Conservation (phyloP, 352 stramenopile genomes). For the Phytophthora sojae region DNA sequence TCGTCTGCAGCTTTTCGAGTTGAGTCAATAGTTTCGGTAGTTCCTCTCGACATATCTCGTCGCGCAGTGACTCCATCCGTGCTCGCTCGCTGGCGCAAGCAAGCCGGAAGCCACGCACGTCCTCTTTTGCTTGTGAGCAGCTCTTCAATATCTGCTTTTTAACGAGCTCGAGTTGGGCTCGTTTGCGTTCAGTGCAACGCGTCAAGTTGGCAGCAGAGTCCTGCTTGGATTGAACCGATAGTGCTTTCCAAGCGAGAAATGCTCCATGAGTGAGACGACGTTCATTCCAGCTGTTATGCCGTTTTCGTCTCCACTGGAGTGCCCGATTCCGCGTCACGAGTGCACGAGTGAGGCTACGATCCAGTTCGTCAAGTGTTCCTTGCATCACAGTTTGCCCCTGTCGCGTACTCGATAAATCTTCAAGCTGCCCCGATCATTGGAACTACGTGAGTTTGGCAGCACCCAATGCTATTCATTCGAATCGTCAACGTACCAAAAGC, state of each 20-base stretch:
- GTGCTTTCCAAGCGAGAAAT: conserved; percentile 44
- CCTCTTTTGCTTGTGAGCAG: conserved; percentile 20
- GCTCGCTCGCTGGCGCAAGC: conserved; percentile 10
- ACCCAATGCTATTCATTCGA: neutral
- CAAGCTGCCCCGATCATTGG: conserved; percentile 10
- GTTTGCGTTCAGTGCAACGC: conserved; percentile 22
- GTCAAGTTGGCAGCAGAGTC: conserved; percentile 9
- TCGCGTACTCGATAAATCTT: conserved; percentile 36
- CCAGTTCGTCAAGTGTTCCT: conserved; percentile 24
- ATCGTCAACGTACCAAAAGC: conserved; percentile 28
- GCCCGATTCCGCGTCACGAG: conserved; percentile 46
- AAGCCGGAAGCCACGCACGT: conserved; percentile 7
- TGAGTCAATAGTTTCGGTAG: conserved; percentile 25
- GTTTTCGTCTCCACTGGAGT: conserved; percentile 40
- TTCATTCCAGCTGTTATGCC: conserved; percentile 20
- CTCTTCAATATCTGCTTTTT: conserved; percentile 15
- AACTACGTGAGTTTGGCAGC: neutral
- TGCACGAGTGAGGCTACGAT: conserved; percentile 24
- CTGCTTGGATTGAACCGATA: conserved; percentile 12
- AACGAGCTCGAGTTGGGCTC: conserved; percentile 13
- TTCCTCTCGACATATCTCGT: conserved; percentile 26
- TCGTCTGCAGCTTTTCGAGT: conserved; percentile 12
- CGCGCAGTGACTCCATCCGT: conserved; percentile 22
- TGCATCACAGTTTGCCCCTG: conserved; percentile 23
- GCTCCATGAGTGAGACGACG: conserved; percentile 2